These are phyloP conservation scores for Tricholoma flavovirens DNA, from an alignment of 768 basidiomycete genomes.

Conservation along the genomic window DNA sequence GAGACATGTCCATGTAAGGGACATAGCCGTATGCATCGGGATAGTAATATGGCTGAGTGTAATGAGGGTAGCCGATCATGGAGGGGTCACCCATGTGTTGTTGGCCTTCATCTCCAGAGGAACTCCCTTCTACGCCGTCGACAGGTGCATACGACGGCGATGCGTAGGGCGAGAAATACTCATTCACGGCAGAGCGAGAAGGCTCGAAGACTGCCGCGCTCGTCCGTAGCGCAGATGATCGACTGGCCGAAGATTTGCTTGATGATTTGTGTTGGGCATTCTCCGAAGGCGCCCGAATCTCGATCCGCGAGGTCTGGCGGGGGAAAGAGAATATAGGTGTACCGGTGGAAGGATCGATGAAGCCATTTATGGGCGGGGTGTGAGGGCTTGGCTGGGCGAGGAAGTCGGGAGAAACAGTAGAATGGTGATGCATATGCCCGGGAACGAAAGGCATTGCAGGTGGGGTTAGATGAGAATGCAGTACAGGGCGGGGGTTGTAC, in stretches of 20 bases:
- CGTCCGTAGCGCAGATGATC: conserved; percentile 40
- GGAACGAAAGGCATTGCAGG: conserved; percentile 48
- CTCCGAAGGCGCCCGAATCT: conserved; percentile 59
- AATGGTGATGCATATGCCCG: conserved; percentile 56
- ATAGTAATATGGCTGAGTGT: conserved; percentile 66
- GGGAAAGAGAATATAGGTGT: conserved; percentile 71
- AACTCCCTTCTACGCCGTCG: conserved; percentile 24
- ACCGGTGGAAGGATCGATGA: conserved; percentile 61
- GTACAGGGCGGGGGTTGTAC: conserved; percentile 63
- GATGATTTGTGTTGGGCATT: conserved; percentile 22
- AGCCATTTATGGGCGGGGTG: conserved; percentile 57
- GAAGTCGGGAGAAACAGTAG: conserved; percentile 60
- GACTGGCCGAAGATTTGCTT: conserved; percentile 24
- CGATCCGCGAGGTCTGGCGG: conserved; percentile 63
- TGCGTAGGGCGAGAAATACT: conserved; percentile 9
- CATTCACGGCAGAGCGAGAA: conserved; percentile 21
- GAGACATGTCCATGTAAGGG: conserved; percentile 64
- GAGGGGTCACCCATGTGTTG: conserved; percentile 15
- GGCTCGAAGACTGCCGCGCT: conserved; percentile 48
- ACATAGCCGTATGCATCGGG: conserved; percentile 64
- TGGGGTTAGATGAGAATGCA: conserved; percentile 48
- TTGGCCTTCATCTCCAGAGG: conserved; percentile 5
- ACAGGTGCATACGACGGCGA: conserved; percentile 26
- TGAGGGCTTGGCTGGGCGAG: conserved; percentile 45
- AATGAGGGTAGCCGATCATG: conserved; percentile 54